phyloP scores from a whole-genome alignment of 306 rosid genomes.

The Urtica urens region DNA sequence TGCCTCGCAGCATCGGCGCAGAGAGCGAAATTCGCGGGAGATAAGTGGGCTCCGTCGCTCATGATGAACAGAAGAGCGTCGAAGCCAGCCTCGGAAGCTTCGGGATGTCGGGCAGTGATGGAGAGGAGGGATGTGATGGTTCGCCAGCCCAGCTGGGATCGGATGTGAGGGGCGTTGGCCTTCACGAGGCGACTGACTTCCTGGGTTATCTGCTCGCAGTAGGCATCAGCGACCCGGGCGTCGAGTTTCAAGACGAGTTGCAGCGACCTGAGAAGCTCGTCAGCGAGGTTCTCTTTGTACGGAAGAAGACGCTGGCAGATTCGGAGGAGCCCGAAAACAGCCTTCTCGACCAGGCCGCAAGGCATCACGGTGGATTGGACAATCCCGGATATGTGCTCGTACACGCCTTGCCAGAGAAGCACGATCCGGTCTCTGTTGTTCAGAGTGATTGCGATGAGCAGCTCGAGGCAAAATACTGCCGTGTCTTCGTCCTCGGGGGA shows the following conservation, averaged over 20 bases:
- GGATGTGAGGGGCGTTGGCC: slow-evolving; percentile 92
- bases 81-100: slow-evolving; percentile 95
- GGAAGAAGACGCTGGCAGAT: slow-evolving; percentile 99
- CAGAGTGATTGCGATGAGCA: slow-evolving; percentile 92
- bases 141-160: slow-evolving; percentile 92
- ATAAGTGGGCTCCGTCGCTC: slow-evolving; percentile 78
- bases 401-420: slow-evolving; percentile 97
- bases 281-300: slow-evolving; percentile 91
- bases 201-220: slow-evolving; percentile 93
- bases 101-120: slow-evolving; percentile 74
- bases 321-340: slow-evolving; percentile 90
- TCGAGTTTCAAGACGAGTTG: slow-evolving; percentile 93
- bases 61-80: slow-evolving; percentile 78
- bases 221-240: slow-evolving; percentile 96
- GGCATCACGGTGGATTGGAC: slow-evolving; percentile 98
- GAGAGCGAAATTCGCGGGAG: slow-evolving; percentile 66
- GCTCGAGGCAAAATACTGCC: slow-evolving; percentile 90
- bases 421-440: slow-evolving; percentile 91
- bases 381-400: slow-evolving; percentile 83
- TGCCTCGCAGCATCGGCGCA: slow-evolving; percentile 81
- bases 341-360: slow-evolving; percentile 89
- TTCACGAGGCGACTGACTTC: slow-evolving; percentile 94
- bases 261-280: slow-evolving; percentile 86
- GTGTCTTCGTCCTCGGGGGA: slow-evolving; percentile 98
- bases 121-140: slow-evolving; percentile 80